Evolutionary conservation across 2,329 filamentous ascomycete genomes (phyloP), one percentile per base, ranked within the genome.

Genomic region (Colletotrichum phormii): DNA sequence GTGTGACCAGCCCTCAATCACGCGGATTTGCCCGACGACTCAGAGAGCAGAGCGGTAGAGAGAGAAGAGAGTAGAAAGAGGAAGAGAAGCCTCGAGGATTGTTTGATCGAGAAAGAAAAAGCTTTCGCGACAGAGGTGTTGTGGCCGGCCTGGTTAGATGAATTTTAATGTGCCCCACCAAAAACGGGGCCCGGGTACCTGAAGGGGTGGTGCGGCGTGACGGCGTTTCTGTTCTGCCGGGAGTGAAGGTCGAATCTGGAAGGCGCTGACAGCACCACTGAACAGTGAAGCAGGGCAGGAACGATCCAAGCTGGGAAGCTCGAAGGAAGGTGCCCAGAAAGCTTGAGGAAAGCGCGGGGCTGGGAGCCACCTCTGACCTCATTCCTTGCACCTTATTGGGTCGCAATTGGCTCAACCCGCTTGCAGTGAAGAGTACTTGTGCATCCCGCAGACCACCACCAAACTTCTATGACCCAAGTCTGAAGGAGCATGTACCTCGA

Each of bases 1-100:
- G 61, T 64, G 81, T 73, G 77, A 77, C 81, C 83, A 86, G 85
- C 84, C 49, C 82, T 81, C 76, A 78, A 77, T 76, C 76, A 76
- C 77, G 74, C 62, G 65, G 66, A 61, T 72, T 72, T 64, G 67
- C 73, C 72, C 65, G 71, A 60, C 42, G 63, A 31, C 35, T 59
- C 46, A 62, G 63, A 64, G 55, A 53, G 29, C 46, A 63, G 70
- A 72, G 67, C 59, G 71, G 67, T 72, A 58, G 64, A 61, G 65
- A 59, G 57, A 57, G 37, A 49, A 63, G 65, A 74, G 61, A 73
- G 70, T 70, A 42, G 63, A 64, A 55, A 60, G 26, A 66, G 57
- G 62, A 64, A 53, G 64, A 69, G 65, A 73, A 68, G 70, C 59
- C 54, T 11, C 58, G 61, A 55, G 26, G 55, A 49, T 55, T 64